Conservation (phyloP, 2,329 filamentous ascomycete genomes). For the Verticillium dahliae region DNA sequence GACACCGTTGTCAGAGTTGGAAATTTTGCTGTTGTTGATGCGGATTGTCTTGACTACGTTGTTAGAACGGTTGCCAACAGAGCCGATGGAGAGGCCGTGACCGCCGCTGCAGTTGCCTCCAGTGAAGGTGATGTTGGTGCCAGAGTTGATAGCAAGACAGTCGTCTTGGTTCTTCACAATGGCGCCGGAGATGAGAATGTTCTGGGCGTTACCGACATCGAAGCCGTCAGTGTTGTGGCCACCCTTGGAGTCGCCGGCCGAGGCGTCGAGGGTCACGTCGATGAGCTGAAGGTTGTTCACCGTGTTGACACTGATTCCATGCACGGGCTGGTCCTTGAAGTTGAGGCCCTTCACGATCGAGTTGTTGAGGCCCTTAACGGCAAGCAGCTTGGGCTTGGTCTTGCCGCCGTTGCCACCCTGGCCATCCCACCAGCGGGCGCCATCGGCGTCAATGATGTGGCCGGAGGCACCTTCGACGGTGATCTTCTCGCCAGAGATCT, state of each 20-base stretch:
- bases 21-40: slow-evolving; percentile 40
- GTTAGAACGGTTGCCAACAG: slow-evolving; percentile 38
- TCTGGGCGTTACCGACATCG: slow-evolving; percentile 43
- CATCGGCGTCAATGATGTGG: slow-evolving; percentile 48
- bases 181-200: slow-evolving; percentile 44
- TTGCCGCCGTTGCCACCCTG: slow-evolving; percentile 53
- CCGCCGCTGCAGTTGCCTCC: slow-evolving; percentile 36
- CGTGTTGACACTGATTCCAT: slow-evolving; percentile 32
- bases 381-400: slow-evolving; percentile 51
- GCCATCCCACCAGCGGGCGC: slow-evolving; percentile 55
- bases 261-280: slow-evolving; percentile 30
- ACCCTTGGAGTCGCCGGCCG: slow-evolving; percentile 26
- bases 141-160: slow-evolving; percentile 52
- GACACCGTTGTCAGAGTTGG: slow-evolving; percentile 46
- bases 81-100: slow-evolving; percentile 36
- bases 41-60: slow-evolving; percentile 47
- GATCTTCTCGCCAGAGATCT: slow-evolving; percentile 50
- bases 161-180: slow-evolving; percentile 56
- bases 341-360: slow-evolving; percentile 30
- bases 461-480: slow-evolving; percentile 45
- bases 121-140: slow-evolving; percentile 37
- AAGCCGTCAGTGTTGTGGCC: slow-evolving; percentile 54
- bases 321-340: slow-evolving; percentile 34
- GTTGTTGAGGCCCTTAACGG: slow-evolving; percentile 23
- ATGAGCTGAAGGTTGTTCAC: slow-evolving; percentile 29